These are phyloP conservation scores for Cyanodermella asteris DNA, from an alignment of 2,329 filamentous ascomycete genomes.

Conservation along the genomic window DNA sequence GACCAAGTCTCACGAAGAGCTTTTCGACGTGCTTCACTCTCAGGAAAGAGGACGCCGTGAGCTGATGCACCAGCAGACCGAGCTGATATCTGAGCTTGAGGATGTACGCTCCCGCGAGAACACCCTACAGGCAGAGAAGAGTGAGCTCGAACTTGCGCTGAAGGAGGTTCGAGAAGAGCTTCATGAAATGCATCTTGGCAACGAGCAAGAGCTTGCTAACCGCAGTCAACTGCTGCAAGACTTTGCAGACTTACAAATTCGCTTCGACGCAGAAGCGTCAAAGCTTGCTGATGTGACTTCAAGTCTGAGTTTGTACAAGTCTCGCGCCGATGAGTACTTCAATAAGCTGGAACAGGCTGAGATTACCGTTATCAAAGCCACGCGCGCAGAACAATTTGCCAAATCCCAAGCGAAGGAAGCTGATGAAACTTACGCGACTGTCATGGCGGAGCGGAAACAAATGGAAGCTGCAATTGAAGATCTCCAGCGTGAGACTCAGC, in stretches of 20 bases:
- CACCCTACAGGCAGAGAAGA: constrained; percentile 61
- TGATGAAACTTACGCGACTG: constrained; percentile 71
- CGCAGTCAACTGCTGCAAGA: constrained; percentile 77
- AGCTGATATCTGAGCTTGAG: constrained; percentile 61
- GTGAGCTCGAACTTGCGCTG: constrained; percentile 63
- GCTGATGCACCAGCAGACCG: constrained; percentile 65
- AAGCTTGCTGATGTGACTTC: constrained; percentile 66
- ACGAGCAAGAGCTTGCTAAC: constrained; percentile 73
- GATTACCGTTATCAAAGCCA: constrained; percentile 81
- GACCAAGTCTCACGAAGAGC: constrained; percentile 80
- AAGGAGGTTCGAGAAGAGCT: constrained; percentile 68
- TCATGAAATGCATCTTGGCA: constrained; percentile 52
- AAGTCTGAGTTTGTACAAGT: constrained; percentile 75
- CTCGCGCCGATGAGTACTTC: constrained; percentile 86
- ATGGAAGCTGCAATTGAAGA: constrained; percentile 78
- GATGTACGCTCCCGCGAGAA: constrained; percentile 78
- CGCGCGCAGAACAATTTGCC: constrained; percentile 80
- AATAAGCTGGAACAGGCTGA: constrained; percentile 92
- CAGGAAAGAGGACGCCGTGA: constrained; percentile 76
- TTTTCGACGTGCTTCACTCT: constrained; percentile 76
- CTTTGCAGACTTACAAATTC: constrained; percentile 81
- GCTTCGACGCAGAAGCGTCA: constrained; percentile 71
- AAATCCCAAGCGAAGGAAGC: constrained; percentile 75
- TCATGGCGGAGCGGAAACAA: constrained; percentile 80
- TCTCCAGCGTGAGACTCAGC: constrained; percentile 70